Base-by-base conservation (phyloP, 2,329 filamentous ascomycete genomes). In the Raffaelea ambrosiae region DNA sequence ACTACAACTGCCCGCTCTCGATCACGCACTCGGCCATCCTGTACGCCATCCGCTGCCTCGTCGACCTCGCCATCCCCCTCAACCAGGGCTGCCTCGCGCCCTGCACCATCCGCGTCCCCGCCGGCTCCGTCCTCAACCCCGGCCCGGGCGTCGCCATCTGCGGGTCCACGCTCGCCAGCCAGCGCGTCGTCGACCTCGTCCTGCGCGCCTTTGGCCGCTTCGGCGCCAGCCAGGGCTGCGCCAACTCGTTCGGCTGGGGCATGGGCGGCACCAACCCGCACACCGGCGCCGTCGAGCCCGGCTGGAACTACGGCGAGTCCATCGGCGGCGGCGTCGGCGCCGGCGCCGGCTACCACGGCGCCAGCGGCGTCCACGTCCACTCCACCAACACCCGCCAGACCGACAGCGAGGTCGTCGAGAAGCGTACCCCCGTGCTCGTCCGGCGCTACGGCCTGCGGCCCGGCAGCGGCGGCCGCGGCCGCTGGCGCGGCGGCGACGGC, bases 301-400 rank as follows among this genome's bases (percentile, higher is more conserved):
- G 86, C 0, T 91, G 91, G 59, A 86, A 86, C 7, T 91, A 91
- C 68, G 90, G 91, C 61, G 86, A 91, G 63, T 90, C 86, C 5
- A 89, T 93, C 52, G 83, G 83, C 0, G 86, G 86, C 29, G 86
- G 86, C 0, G 79, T 75, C 33, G 86, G 86, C 21, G 86, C 86
- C 0, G 86, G 86, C 0, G 75, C 81, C 0, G 71, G 72, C 11
- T 90, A 85, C 85, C 71, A 83, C 49, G 86, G 86, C 22, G 82
- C 83, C 8, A 79, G 71, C 44, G 86, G 84, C 19, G 84, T 89
- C n/a, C 85, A 91, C 60, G 84, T 16, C 5, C 85, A 91, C 64
- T 88, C 89, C 84, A 91, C 86, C 5, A 93, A 91, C 61, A 91
- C 86, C 3, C 76, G 85, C 11, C 90, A 89, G 58, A 89, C 86